A percentile compares a stretch with the other conserved stretches of the same genome.
Conservation (phyloP, 2,329 filamentous ascomycete genomes). For the Scedosporium apiospermum region DNA sequence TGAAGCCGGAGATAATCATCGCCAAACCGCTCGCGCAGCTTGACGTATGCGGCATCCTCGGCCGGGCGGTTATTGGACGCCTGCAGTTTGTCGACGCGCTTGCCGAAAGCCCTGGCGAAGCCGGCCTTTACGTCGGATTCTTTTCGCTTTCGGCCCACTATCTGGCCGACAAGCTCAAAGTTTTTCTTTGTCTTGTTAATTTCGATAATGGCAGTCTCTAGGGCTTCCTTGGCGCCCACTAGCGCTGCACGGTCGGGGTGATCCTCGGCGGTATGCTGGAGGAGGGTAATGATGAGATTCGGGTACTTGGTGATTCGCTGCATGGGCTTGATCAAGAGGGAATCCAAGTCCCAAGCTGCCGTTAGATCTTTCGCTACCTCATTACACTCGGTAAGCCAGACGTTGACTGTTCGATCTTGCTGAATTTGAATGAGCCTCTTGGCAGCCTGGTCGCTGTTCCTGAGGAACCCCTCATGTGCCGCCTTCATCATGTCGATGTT, state of each 20-base stretch:
- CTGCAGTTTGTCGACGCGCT: slow-evolving; percentile 76
- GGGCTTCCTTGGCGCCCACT: slow-evolving; percentile 35
- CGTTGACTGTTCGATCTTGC: slow-evolving; percentile 54
- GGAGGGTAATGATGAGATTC: slow-evolving; percentile 69
- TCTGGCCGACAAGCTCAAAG: slow-evolving; percentile 83
- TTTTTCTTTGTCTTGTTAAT: slow-evolving; percentile 97
- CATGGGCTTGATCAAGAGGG: slow-evolving; percentile 92
- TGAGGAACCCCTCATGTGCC: slow-evolving; percentile 52
- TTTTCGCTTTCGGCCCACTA: slow-evolving; percentile 75
- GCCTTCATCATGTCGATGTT: slow-evolving; percentile 53
- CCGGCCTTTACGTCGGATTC: slow-evolving; percentile 81
- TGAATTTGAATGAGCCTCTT: slow-evolving; percentile 54
- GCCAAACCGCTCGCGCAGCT: slow-evolving; percentile 75
- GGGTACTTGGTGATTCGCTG: slow-evolving; percentile 93
- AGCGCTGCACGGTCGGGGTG: slow-evolving; percentile 75
- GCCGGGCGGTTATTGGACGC: slow-evolving; percentile 44
- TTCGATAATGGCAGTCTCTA: slow-evolving; percentile 63
- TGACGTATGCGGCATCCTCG: slow-evolving; percentile 74
- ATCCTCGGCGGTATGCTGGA: slow-evolving; percentile 68
- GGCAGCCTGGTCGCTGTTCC: slow-evolving; percentile 53
- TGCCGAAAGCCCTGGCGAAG: slow-evolving; percentile 80
- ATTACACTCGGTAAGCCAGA: slow-evolving; percentile 92
- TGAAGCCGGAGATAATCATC: slow-evolving; percentile 90
- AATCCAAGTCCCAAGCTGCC: slow-evolving; percentile 88
- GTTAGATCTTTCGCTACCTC: slow-evolving; percentile 88